phyloP scores from a whole-genome alignment of 2,329 filamentous ascomycete species.

The Sporothrix brunneoviolacea region DNA sequence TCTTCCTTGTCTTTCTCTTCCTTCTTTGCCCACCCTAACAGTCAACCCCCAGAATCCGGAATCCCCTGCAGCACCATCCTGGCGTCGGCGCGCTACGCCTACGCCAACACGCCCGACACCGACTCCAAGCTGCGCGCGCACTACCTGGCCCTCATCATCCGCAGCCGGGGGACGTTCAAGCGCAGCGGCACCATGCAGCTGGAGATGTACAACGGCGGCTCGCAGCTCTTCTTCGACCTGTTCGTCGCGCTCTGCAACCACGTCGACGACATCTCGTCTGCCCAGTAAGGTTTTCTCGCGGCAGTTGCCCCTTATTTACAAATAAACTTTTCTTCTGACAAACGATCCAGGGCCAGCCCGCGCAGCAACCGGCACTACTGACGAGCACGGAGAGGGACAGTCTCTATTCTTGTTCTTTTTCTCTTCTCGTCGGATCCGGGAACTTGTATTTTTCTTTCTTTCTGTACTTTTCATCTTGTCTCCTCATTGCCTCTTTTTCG shows the following conservation, averaged over 20 bases:
- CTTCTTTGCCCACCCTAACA: not conserved
- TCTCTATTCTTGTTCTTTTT: not conserved
- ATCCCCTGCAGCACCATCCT: slow-evolving; percentile 82
- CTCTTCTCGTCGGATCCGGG: not conserved
- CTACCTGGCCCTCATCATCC: slow-evolving; percentile 87
- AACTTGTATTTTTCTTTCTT: no score
- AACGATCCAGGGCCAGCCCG: slow-evolving; percentile 25
- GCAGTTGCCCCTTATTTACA: no score
- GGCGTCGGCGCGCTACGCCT: slow-evolving; percentile 80
- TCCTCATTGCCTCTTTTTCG: not conserved
- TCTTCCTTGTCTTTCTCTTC: not conserved
- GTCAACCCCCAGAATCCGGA: slow-evolving; percentile 51
- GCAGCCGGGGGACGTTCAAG: slow-evolving; percentile 82
- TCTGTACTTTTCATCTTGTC: not conserved
- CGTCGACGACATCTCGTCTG: slow-evolving; percentile 61
- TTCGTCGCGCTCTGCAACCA: slow-evolving; percentile 93
- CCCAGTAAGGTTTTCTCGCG: no score
- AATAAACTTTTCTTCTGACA: no score
- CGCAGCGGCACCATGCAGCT: slow-evolving; percentile 91
- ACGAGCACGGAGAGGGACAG: not conserved
- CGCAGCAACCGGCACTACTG: slow-evolving; percentile 32
- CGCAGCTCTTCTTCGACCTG: slow-evolving; percentile 80
- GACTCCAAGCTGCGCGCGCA: slow-evolving; percentile 89
- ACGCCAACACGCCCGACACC: slow-evolving; percentile 78
- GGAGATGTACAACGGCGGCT: slow-evolving; percentile 84